Evolutionary conservation across 176 grass and related monocot genomes (phyloP).

Genomic region (Rhynchospora tenuis): DNA sequence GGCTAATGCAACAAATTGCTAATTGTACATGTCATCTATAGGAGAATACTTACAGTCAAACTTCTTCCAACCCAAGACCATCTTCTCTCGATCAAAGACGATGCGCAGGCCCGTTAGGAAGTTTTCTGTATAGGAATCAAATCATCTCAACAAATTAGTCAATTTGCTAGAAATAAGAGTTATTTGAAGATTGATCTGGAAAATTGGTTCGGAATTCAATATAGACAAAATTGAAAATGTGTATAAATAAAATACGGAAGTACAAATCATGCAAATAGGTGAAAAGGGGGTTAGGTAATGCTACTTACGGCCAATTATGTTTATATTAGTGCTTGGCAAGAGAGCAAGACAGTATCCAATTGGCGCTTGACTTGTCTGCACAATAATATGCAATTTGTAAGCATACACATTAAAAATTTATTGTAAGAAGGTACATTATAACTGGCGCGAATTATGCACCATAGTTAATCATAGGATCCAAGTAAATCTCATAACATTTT

Average conservation of each 20-base stretch:
- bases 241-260: background rate
- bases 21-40: background rate
- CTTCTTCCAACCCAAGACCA: constrained; percentile 35
- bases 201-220: background rate
- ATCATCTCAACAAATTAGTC: background rate
- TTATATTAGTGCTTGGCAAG: constrained; percentile 13
- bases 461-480: background rate
- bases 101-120: constrained; percentile 30
- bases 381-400: background rate
- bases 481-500: background rate
- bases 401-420: background rate
- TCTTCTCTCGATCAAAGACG: constrained; percentile 33
- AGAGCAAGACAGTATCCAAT: constrained; percentile 38
- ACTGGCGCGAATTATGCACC: background rate
- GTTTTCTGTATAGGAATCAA: constrained; percentile 29
- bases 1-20: background rate
- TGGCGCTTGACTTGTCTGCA: constrained; percentile 1
- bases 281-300: background rate
- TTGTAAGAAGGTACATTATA: background rate
- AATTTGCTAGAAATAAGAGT: background rate
- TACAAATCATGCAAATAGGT: background rate
- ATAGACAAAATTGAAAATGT: background rate
- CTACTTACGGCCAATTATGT: constrained; percentile 36
- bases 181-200: background rate
- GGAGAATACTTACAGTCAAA: constrained; percentile 39